Evolutionary conservation across 495 filamentous ascomycete species (phyloP), one percentile per base, ranked within the genome.

Genomic region (Pyrenula aspistea): DNA sequence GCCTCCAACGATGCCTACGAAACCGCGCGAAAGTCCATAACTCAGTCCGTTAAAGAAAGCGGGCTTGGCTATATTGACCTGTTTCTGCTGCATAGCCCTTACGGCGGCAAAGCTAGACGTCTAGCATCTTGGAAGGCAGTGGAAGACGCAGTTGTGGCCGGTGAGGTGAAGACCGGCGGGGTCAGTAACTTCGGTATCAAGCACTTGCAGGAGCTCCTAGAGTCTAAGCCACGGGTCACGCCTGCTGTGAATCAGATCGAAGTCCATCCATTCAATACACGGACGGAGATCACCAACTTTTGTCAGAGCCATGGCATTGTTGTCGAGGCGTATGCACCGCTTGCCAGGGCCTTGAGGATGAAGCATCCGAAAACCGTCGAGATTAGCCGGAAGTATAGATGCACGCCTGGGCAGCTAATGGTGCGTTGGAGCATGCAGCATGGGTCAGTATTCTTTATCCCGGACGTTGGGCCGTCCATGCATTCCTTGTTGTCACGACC

Each of bases 171-270:
- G 62, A 79, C 72, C 10, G 81, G 76, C 3, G 85, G 85, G 1
- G 81, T 88, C 1, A 83, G 79, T 62, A 87, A 87, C 62, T 87
- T 77, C 65, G 84, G 85, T 2, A 76, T 83, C 19, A 75, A 77
- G 56, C 85, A 88, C 76, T 66, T 88, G 12, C 68, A 84, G 60
- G 84, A 89, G 66, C 73, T 88, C 10, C 68, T 83, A 53, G 73
- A 63, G 23, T 78, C 75, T 12, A 74, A 73, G 50, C 80, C 77
- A 19, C 66, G 65, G 12, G 66, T 84, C 21, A 52, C 64, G 10
- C 83, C 84, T 0, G 73, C 73, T 0, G 76, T 88, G 24, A 86
- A 88, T 58, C 85, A 88, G 67, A 77, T 86, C 56, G 85, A 87
- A 63, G 74, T 85, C 0, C 83, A 87, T 55, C 85, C 83, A 0